Conservation (phyloP, 257 asterid genomes). For the Solanum pimpinellifolium region DNA sequence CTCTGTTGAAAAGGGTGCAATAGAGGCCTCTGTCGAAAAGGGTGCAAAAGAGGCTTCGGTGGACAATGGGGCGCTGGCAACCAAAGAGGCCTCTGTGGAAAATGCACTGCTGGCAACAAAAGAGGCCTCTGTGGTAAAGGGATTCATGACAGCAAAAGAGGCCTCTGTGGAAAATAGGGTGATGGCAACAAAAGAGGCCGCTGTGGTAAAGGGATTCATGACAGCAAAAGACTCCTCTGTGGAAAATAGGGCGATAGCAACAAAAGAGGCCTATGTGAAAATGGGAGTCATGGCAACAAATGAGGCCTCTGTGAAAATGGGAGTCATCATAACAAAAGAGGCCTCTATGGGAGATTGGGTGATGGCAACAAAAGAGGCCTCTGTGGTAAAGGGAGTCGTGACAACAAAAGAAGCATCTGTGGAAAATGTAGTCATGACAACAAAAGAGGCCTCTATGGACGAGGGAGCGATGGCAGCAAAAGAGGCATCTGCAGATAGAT, state of each 20-base stretch:
- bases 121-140: constrained; percentile 1
- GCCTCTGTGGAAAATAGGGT: constrained; percentile 1
- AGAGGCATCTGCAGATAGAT: not conserved
- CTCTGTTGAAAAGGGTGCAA: not conserved
- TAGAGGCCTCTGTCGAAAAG: constrained; percentile 1
- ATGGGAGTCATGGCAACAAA: not conserved
- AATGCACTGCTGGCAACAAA: constrained; percentile 17
- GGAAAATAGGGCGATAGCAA: constrained; percentile 20
- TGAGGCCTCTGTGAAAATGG: not conserved
- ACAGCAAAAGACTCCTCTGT: not conserved
- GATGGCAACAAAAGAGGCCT: not conserved
- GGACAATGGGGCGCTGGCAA: not conserved
- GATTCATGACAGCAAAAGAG: not conserved
- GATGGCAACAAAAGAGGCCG: not conserved
- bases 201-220: not conserved
- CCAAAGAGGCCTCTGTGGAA: not conserved
- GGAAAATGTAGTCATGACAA: not conserved
- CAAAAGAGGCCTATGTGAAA: constrained; percentile 10
- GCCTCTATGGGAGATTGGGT: not conserved
- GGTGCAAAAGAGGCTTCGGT: not conserved
- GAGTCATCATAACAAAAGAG: not conserved
- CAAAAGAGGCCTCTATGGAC: not conserved
- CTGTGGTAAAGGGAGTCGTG: not conserved
- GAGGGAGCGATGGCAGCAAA: not conserved
- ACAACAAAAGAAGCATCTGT: not conserved